Conservation (phyloP, 352 stramenopile genomes). For the Thraustochytrium striatum region DNA sequence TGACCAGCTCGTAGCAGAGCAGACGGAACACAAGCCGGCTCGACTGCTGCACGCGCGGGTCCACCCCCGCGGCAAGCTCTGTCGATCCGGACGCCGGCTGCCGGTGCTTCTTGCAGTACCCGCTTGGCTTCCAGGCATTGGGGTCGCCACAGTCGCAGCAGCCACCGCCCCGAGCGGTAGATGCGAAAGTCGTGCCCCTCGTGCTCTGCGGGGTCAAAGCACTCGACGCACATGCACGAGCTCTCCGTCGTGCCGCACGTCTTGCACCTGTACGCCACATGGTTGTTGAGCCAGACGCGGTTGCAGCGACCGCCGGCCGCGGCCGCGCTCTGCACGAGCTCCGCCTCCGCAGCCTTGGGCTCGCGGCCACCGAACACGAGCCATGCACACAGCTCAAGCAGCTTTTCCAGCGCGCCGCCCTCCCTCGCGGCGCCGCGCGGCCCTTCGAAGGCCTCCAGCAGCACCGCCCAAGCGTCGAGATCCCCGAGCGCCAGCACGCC, state of each 20-base stretch:
- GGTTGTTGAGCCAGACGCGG: slow-evolving; percentile 50
- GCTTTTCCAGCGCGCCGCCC: no score
- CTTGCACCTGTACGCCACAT: slow-evolving; percentile 51
- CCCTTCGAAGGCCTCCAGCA: no score
- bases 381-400: no score
- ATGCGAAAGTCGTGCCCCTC: slow-evolving; percentile 47
- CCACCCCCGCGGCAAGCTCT: neutral
- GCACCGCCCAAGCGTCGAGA: no score
- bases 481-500: no score
- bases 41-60: neutral
- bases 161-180: slow-evolving; percentile 30
- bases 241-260: slow-evolving; percentile 48
- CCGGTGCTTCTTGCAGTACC: slow-evolving; percentile 44
- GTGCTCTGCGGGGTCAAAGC: slow-evolving; percentile 51
- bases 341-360: neutral
- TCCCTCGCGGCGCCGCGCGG: no score
- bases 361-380: neutral
- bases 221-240: slow-evolving; percentile 53
- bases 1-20: neutral
- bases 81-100: neutral
- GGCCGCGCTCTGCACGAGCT: neutral
- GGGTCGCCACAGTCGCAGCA: slow-evolving; percentile 53
- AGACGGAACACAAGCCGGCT: neutral
- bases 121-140: slow-evolving; percentile 36
- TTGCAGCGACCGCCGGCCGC: slow-evolving; percentile 28